phyloP scores from a whole-genome alignment of 1,139 yeast species.

The Candida albicans region DNA sequence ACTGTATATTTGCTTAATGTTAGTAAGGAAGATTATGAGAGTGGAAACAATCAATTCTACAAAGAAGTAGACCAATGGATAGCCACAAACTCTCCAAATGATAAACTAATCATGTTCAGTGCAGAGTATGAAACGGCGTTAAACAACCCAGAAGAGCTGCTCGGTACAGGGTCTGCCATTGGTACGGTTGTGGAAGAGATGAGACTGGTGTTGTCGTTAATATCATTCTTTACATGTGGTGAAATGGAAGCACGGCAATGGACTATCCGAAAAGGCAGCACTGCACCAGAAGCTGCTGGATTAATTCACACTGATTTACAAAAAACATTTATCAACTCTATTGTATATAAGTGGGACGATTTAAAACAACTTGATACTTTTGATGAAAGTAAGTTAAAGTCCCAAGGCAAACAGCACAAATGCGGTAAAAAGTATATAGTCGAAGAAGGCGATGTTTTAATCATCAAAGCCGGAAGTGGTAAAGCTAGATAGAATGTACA shows the following conservation, averaged over 20 bases:
- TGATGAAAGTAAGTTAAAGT: slow-evolving; percentile 45
- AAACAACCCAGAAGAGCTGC: slow-evolving; percentile 22
- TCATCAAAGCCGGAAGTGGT: slow-evolving; percentile 57
- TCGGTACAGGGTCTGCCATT: slow-evolving; percentile 34
- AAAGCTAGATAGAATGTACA: slow-evolving; percentile 20
- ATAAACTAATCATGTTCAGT: slow-evolving; percentile 55
- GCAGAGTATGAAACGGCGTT: slow-evolving; percentile 57
- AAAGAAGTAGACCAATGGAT: slow-evolving; percentile 53
- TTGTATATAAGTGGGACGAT: slow-evolving; percentile 84
- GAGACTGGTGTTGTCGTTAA: slow-evolving; percentile 67
- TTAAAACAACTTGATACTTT: slow-evolving; percentile 36
- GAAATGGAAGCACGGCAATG: slow-evolving; percentile 89
- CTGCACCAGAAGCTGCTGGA: slow-evolving; percentile 93
- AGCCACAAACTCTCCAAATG: slow-evolving; percentile 52
- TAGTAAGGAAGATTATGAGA: slow-evolving; percentile 52
- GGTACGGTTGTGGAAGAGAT: slow-evolving; percentile 55
- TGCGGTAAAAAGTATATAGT: slow-evolving; percentile 73
- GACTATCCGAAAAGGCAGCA: slow-evolving; percentile 77
- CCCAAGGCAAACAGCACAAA: slow-evolving; percentile 51
- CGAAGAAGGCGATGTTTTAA: slow-evolving; percentile 75
- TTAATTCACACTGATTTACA: slow-evolving; percentile 87
- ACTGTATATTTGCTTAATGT: slow-evolving; percentile 63
- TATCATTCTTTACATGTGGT: slow-evolving; percentile 91
- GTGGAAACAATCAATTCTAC: slow-evolving; percentile 46
- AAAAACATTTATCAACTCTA: slow-evolving; percentile 80